These are phyloP conservation scores for Xenoacremonium recifei DNA, from an alignment of 2,329 filamentous ascomycete species.

Conservation along the genomic window DNA sequence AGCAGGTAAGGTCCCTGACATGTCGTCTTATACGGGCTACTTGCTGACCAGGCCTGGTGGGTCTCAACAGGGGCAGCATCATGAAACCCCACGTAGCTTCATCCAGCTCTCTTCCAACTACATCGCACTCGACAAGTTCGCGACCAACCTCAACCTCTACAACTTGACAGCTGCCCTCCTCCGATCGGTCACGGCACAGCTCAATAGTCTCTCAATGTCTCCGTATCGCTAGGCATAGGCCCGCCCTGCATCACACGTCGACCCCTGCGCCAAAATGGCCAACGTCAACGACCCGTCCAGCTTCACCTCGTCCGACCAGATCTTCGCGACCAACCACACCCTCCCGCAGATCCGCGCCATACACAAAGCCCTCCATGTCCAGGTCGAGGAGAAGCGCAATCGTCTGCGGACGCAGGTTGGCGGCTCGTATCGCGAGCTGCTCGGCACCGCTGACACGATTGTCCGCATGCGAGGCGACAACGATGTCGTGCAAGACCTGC, in stretches of 20 bases:
- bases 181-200: no score
- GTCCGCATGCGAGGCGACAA: conserved; percentile 84
- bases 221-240: neutral
- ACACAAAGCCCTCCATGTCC: conserved; percentile 57
- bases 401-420: conserved; percentile 64
- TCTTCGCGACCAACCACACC: conserved; percentile 56
- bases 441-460: conserved; percentile 92
- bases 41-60: no score
- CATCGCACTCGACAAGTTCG: no score
- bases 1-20: no score
- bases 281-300: conserved; percentile 46
- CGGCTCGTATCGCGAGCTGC: conserved; percentile 77
- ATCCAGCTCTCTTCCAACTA: no score
- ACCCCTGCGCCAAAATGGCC: conserved; percentile 37
- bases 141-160: no score
- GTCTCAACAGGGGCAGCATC: no score
- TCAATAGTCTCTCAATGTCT: no score
- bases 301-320: conserved; percentile 49
- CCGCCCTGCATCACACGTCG: no score
- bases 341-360: conserved; percentile 63
- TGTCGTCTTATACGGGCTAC: no score
- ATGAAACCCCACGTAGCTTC: no score
- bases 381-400: conserved; percentile 61
- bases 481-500: conserved; percentile 66
- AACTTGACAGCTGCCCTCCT: no score